These are phyloP conservation scores for Aspergillus neoniger DNA, from an alignment of 2,329 filamentous ascomycete species.

Conservation along the genomic window DNA sequence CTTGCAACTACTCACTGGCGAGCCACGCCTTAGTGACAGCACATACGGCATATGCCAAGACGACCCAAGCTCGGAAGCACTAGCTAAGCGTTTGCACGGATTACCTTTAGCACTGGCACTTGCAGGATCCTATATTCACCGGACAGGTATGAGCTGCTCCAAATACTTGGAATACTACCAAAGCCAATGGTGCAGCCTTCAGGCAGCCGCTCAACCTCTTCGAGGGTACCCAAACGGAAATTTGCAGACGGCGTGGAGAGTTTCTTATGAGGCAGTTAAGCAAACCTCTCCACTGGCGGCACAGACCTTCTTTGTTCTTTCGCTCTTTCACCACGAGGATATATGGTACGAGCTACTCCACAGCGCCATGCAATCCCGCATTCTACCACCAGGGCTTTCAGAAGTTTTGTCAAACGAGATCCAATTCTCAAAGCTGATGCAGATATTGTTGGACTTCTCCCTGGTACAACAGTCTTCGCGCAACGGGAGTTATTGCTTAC, in stretches of 20 bases:
- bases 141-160: background rate
- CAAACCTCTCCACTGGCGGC: too few species aligned
- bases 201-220: background rate
- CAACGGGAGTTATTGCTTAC: background rate
- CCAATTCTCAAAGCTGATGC: background rate
- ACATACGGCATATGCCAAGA: background rate
- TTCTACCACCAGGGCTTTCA: too few species aligned
- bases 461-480: background rate
- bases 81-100: background rate
- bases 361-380: too few species aligned
- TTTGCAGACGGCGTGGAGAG: too few species aligned
- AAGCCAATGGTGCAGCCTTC: background rate
- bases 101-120: background rate
- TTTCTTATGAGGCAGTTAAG: too few species aligned
- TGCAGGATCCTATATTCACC: background rate
- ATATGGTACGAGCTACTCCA: too few species aligned
- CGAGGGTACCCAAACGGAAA: too few species aligned
- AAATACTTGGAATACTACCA: background rate
- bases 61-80: background rate
- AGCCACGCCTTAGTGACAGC: too few species aligned
- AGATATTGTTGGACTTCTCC: background rate
- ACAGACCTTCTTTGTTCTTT: too few species aligned
- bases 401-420: background rate
- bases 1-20: too few species aligned
- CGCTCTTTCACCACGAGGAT: too few species aligned